Percentiles rank a stretch among this genome's conserved stretches.
Evolutionary conservation across 768 basidiomycete species (phyloP).

Genomic region (Postia placenta): DNA sequence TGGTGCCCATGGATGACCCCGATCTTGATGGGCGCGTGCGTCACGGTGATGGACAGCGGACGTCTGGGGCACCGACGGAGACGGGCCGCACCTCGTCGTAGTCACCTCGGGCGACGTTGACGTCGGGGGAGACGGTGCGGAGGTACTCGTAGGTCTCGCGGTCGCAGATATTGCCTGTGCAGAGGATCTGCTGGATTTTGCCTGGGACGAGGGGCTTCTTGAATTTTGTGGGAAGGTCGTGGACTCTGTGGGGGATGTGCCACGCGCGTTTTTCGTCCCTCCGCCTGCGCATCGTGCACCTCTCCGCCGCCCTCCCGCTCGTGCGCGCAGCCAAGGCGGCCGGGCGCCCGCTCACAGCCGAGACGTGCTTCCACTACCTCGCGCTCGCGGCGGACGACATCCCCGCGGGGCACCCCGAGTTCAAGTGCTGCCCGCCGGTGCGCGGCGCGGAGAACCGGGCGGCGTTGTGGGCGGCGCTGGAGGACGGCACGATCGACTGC

Average conservation of each 20-base stretch:
- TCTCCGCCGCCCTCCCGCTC: conserved; percentile 81
- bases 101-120: conserved; percentile 88
- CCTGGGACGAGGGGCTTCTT: conserved; percentile 87
- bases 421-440: conserved; percentile 96
- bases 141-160: conserved; percentile 97
- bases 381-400: conserved; percentile 68
- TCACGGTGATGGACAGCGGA: conserved; percentile 74
- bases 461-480: conserved; percentile 72
- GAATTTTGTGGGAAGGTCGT: conserved; percentile 94
- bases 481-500: conserved; percentile 81
- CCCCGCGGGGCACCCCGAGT: conserved; percentile 72
- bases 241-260: conserved; percentile 86
- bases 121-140: conserved; percentile 88
- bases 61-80: conserved; percentile 36
- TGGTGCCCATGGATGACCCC: conserved; percentile 95
- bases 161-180: conserved; percentile 97
- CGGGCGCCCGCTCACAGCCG: conserved; percentile 75
- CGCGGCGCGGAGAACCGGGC: conserved; percentile 69
- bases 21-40: conserved; percentile 82
- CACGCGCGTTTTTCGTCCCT: conserved; percentile 58
- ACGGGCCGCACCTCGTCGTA: conserved; percentile 74
- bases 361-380: conserved; percentile 98
- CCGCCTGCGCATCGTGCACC: conserved; percentile 91
- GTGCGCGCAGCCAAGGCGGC: conserved; percentile 63
- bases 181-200: conserved; percentile 96